Percentiles rank a stretch among this genome's conserved stretches.
phyloP scores from a whole-genome alignment of 345 rosid species.

The Acer saccharum region DNA sequence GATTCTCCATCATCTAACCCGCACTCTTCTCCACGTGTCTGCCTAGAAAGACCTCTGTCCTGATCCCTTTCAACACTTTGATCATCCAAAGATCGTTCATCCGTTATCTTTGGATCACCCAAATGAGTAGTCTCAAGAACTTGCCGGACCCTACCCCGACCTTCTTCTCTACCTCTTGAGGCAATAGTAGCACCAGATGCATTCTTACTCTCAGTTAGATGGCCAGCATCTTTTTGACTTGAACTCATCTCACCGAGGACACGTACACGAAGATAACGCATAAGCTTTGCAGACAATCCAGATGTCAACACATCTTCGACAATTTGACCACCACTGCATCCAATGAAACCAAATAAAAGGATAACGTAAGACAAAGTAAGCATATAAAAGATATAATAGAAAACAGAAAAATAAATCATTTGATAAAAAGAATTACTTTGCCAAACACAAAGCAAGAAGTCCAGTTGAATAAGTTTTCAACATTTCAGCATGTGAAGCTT shows the following conservation, averaged over 20 bases:
- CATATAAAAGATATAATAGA: constrained; percentile 15
- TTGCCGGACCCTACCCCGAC: constrained; percentile 68
- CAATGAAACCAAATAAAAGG: constrained; percentile 13
- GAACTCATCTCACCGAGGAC: constrained; percentile 74
- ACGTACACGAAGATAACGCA: constrained; percentile 90
- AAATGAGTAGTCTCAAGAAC: constrained; percentile 54
- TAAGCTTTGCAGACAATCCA: constrained; percentile 89
- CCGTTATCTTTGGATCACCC: constrained; percentile 38
- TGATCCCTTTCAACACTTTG: constrained; percentile 39
- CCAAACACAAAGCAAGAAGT: constrained; percentile 86
- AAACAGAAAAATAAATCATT: background rate
- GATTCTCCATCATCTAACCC: constrained; percentile 42
- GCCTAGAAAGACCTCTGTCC: constrained; percentile 39
- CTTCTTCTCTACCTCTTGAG: constrained; percentile 77
- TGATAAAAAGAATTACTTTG: constrained; percentile 43
- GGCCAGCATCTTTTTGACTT: constrained; percentile 67
- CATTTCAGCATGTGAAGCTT: constrained; percentile 81
- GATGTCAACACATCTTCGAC: constrained; percentile 95
- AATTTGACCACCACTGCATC: constrained; percentile 74
- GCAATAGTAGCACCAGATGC: constrained; percentile 33
- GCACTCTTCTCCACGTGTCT: constrained; percentile 32
- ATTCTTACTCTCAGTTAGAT: constrained; percentile 54
- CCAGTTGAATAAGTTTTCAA: constrained; percentile 88
- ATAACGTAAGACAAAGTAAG: constrained; percentile 9
- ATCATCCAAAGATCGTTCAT: constrained; percentile 45